phyloP scores from a whole-genome alignment of 371 early-diverging fungal genomes.

The Mucor mucedo region DNA sequence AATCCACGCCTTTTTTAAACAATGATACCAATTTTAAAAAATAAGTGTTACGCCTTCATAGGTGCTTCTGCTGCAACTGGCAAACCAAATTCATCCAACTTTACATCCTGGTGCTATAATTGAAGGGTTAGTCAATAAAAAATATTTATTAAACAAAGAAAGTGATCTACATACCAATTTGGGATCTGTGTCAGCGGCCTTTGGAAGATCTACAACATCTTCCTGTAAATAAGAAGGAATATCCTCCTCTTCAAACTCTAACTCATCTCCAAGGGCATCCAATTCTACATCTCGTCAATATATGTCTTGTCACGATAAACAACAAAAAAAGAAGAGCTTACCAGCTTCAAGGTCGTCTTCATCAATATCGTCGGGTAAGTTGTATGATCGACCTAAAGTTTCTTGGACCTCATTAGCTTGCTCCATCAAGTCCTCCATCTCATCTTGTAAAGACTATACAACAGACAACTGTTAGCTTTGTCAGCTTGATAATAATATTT shows the following conservation, averaged over 20 bases:
- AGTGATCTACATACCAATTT: conserved; percentile 40
- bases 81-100: conserved; percentile 65
- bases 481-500: too few relatives aligned
- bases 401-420: conserved; percentile 96
- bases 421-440: conserved; percentile 95
- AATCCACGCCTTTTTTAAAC: too few relatives aligned
- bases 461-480: background rate
- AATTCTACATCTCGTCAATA: conserved; percentile 63
- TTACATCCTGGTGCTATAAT: conserved; percentile 35
- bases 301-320: too few relatives aligned
- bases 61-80: conserved; percentile 54
- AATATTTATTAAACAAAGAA: background rate
- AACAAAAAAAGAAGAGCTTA: conserved; percentile 20
- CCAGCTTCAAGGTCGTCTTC: conserved; percentile 97
- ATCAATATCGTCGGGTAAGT: conserved; percentile 92
- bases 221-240: conserved; percentile 73
- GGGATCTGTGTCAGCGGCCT: conserved; percentile 56
- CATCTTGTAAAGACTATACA: conserved; percentile 88
- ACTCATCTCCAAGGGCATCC: conserved; percentile 93
- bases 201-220: conserved; percentile 50
- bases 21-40: background rate
- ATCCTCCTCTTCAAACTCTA: conserved; percentile 81
- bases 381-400: conserved; percentile 87
- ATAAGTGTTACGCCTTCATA: conserved; percentile 46
- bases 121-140: background rate